Conservation (phyloP, 2,329 filamentous ascomycete species). For the Pseudogymnoascus destructans region DNA sequence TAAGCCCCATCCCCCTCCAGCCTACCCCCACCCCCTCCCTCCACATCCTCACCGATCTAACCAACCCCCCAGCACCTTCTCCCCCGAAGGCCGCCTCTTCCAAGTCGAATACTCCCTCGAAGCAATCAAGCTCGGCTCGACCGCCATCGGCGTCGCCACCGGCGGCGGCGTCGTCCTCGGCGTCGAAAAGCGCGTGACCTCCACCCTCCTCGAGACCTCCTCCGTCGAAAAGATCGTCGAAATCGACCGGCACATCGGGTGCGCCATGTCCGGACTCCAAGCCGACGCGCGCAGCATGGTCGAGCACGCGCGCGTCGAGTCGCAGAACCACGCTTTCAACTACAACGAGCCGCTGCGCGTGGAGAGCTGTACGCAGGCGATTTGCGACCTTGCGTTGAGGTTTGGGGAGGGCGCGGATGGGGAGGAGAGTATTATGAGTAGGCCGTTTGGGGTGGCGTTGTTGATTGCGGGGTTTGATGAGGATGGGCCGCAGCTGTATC, state of each 20-base stretch:
- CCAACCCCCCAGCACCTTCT: conserved; percentile 70
- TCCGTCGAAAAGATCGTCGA: conserved; percentile 99
- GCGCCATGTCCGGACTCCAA: conserved; percentile 96
- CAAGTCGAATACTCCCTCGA: conserved; percentile 99
- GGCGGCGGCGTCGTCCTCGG: conserved; percentile 90
- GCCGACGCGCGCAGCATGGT: conserved; percentile 96
- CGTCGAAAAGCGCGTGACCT: conserved; percentile 98
- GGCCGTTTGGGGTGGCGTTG: conserved; percentile 91
- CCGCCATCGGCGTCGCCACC: conserved; percentile 94
- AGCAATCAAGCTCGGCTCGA: conserved; percentile 98
- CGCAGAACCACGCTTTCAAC: conserved; percentile 94
- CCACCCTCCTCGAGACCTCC: conserved; percentile 89
- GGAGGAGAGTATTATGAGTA: conserved; percentile 96
- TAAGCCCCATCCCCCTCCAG: conserved; percentile 34
- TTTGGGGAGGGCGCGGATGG: conserved; percentile 97
- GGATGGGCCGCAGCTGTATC: conserved; percentile 92
- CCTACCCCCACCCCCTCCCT: conserved; percentile 17
- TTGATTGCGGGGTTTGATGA: conserved; percentile 96
- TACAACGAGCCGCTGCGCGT: conserved; percentile 91
- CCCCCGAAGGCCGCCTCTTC: conserved; percentile 97
- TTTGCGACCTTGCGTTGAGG: conserved; percentile 89
- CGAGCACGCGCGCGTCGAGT: conserved; percentile 95
- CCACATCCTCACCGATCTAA: conserved; percentile 12
- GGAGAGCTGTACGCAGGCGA: conserved; percentile 96
- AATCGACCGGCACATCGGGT: conserved; percentile 97